phyloP scores from a whole-genome alignment of 352 stramenopile species.

The Plasmopara muralis region DNA sequence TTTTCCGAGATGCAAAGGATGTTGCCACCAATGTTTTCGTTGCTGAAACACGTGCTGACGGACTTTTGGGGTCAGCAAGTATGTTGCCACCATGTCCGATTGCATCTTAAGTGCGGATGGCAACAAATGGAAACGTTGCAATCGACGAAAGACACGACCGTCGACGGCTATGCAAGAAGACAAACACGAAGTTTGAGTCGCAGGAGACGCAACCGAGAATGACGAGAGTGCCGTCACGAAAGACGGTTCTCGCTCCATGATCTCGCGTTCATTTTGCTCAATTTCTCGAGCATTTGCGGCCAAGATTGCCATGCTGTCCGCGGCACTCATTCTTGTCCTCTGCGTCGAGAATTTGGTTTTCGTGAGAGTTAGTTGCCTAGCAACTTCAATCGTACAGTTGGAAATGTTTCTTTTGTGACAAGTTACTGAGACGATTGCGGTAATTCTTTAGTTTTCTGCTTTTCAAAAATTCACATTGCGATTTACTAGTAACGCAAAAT shows the following conservation, averaged over 20 bases:
- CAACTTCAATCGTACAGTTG: constrained; percentile 1
- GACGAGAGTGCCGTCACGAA: constrained; percentile 15
- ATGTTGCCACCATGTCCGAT: constrained; percentile 28
- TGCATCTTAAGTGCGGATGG: constrained; percentile 26
- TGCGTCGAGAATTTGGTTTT: too few species aligned
- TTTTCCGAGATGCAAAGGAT: constrained; percentile 18
- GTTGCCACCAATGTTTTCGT: constrained; percentile 28
- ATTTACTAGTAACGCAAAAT: too few species aligned
- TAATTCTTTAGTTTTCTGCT: too few species aligned
- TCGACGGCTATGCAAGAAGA: constrained; percentile 9
- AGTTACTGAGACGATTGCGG: too few species aligned
- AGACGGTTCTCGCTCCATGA: constrained; percentile 17
- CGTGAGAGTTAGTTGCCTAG: too few species aligned
- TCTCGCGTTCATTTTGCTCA: constrained; percentile 24
- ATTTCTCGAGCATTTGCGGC: constrained; percentile 26
- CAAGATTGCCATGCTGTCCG: constrained; percentile 25
- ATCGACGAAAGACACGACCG: constrained; percentile 32
- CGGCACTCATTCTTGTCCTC: constrained; percentile 17
- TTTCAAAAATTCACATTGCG: too few species aligned
- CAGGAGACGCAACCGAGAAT: constrained; percentile 2
- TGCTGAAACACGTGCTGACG: constrained; percentile 20
- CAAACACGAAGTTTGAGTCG: neutral
- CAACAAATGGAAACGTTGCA: constrained; percentile 30
- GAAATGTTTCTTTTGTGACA: neutral
- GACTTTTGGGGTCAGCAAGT: constrained; percentile 27